Base-by-base conservation (phyloP, 129 eudicot genomes). In the Saposhnikovia divaricata region DNA sequence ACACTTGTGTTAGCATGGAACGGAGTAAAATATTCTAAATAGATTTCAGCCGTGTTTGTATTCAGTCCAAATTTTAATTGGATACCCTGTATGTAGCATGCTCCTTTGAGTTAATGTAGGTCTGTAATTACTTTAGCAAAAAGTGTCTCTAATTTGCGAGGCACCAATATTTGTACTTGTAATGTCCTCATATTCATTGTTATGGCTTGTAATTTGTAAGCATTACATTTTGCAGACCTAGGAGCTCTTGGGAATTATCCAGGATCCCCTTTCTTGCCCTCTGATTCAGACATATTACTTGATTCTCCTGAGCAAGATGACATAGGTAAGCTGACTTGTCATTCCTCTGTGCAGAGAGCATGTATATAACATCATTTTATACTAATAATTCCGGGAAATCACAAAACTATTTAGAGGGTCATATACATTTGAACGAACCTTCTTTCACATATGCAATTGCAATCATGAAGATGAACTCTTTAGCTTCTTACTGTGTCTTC, bases 281-380 rank as follows among this genome's bases (percentile, higher is more conserved):
- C 98, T 84, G 98, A 95, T 90, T 95, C 98, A 44, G 98, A 95
- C 82, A 90, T 95, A 82, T 82, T 95, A 79, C 98, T 95, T 42
- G 92, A 95, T 84, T 92, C 97, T 87, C 98, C 97, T 0, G 96
- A 94, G 76, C 97, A 85, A 78, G 97, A 95, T 31, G 96, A 90
- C 85, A 87, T 95, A 81, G 96, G 98, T 95, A 85, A 78, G 85
- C 47, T 38, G 47, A 44, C 47, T 44, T 61, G 69, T 14, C n/a
- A 21, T 53, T 53, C 25, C n/a, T 53, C 5, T 53, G 61, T 53
- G 61, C 9, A 53, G 61, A n/a, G 61, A 53, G 61, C 61, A 18
- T 53, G 21, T 53, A 53, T n/a, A n/a, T 53, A 19, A 53, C n/a
- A 18, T 53, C 9, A 2, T 19, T 4, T 19, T 53, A 53, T 53